A percentile compares a stretch with the other conserved stretches of the same genome.
Evolutionary conservation across 192 early-diverging fungal species (phyloP).

Genomic region (Backusella macrospora): DNA sequence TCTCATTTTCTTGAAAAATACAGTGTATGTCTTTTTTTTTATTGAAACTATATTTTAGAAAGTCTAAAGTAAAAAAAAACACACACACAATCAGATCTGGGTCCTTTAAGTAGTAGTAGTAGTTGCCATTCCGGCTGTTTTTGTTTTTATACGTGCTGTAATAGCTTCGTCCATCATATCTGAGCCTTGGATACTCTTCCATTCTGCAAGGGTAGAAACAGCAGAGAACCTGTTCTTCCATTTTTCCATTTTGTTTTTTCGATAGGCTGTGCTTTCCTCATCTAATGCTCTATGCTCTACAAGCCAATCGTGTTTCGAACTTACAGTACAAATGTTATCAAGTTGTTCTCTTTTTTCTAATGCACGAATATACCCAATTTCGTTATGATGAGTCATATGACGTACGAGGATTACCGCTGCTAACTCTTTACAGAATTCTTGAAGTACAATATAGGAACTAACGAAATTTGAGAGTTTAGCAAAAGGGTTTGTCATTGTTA

Average conservation of each 20-base stretch:
- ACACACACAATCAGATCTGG: neutral
- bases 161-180: constrained; percentile 31
- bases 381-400: constrained; percentile 41
- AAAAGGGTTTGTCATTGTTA: constrained; percentile 46
- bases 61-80: neutral
- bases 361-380: constrained; percentile 26
- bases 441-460: constrained; percentile 59
- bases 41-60: no score
- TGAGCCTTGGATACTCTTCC: constrained; percentile 24
- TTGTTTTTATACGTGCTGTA: constrained; percentile 12
- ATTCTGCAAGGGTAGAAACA: constrained; percentile 29
- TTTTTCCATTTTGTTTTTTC: constrained; percentile 24
- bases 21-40: no score
- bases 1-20: no score
- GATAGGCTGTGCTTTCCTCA: constrained; percentile 14
- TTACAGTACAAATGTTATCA: neutral
- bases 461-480: constrained; percentile 53
- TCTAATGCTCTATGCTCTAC: constrained; percentile 10
- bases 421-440: constrained; percentile 68
- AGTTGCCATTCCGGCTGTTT: neutral
- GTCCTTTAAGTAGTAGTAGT: neutral
- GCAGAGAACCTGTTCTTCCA: constrained; percentile 32
- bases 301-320: constrained; percentile 5
- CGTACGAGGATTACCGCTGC: constrained; percentile 58
- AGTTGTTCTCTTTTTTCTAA: constrained; percentile 14